Evolutionary conservation across 257 asterid species (phyloP), one percentile per base, ranked within the genome.

Genomic region (Primulina eburnea): DNA sequence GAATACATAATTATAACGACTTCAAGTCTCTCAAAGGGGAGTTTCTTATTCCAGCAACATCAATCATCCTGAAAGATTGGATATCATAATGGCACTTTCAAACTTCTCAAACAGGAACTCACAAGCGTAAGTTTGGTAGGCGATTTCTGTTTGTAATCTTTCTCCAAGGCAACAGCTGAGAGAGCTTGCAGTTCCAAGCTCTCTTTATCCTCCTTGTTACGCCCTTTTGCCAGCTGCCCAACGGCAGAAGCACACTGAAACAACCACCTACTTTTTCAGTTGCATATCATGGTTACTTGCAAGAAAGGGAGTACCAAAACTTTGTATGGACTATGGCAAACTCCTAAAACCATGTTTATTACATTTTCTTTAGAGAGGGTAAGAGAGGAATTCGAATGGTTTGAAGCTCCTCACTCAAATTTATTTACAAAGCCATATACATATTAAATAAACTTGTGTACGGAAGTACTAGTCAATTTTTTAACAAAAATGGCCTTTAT

Each of bases 151-250:
- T 84, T 90, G 69, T 90, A 92, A 71, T 68, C 84, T 80, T 85
- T 87, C 79, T 87, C 95, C 82, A 92, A 69, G 40, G 96, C 95
- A 75, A 38, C 59, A 12, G 86, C 91, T 6, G 96, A 83, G 63
- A 92, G 89, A 64, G 88, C 82, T 60, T 83, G 93, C 77, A 92
- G 84, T 74, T 90, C 96, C 20, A 78, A 78, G 78, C 78, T 78
- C 30, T 92, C 98, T 75, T 88, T 90, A 59, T 92, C 97, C 58
- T 92, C 98, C 86, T 84, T 87, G 83, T 82, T 90, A 70, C 97
- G 92, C 62, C 95, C 96, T 80, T 86, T 90, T 1, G 90, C 72
- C 79, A 87, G 78, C 76, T 92, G 98, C 12, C 82, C 87, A 7
- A 92, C 84, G 69, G 92, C 96, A 68, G 88, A 82, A 5, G 82